Conservation (phyloP, 805 yeast genomes). For the Candida cerambycidarum region DNA sequence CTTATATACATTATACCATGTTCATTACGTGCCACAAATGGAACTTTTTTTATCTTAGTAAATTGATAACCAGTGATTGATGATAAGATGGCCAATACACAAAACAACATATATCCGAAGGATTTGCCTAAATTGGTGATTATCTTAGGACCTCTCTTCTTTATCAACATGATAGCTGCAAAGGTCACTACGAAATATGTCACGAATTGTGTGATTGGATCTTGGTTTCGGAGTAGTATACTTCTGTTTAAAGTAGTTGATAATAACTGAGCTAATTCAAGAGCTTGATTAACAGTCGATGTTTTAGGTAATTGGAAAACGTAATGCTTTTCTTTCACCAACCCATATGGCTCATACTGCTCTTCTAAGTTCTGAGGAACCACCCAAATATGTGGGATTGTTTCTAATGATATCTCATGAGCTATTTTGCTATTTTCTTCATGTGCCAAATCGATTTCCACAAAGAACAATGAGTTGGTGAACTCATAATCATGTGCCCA, state of each 20-base stretch:
- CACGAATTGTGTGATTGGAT: slow-evolving; percentile 42
- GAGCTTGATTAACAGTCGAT: slow-evolving; percentile 33
- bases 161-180: slow-evolving; percentile 43
- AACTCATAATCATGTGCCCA: slow-evolving; percentile 46
- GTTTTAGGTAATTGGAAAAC: slow-evolving; percentile 39
- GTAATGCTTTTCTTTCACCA: slow-evolving; percentile 29
- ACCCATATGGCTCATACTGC: slow-evolving; percentile 20
- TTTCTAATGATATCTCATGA: slow-evolving; percentile 39
- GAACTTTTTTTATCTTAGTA: slow-evolving; percentile 57
- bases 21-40: slow-evolving; percentile 57
- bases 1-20: slow-evolving; percentile 55
- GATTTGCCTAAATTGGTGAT: slow-evolving; percentile 16
- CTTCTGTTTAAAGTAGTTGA: slow-evolving; percentile 44
- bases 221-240: slow-evolving; percentile 41
- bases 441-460: slow-evolving; percentile 49
- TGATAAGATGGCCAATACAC: slow-evolving; percentile 42
- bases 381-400: slow-evolving; percentile 69
- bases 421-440: slow-evolving; percentile 42
- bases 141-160: slow-evolving; percentile 43
- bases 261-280: slow-evolving; percentile 55
- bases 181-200: slow-evolving; percentile 49
- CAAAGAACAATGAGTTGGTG: slow-evolving; percentile 43
- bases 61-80: slow-evolving; percentile 66
- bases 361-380: slow-evolving; percentile 49
- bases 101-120: slow-evolving; percentile 21